Conservation (phyloP, 192 early-diverging fungal species). For the Rhizoclosmatium sp. region DNA sequence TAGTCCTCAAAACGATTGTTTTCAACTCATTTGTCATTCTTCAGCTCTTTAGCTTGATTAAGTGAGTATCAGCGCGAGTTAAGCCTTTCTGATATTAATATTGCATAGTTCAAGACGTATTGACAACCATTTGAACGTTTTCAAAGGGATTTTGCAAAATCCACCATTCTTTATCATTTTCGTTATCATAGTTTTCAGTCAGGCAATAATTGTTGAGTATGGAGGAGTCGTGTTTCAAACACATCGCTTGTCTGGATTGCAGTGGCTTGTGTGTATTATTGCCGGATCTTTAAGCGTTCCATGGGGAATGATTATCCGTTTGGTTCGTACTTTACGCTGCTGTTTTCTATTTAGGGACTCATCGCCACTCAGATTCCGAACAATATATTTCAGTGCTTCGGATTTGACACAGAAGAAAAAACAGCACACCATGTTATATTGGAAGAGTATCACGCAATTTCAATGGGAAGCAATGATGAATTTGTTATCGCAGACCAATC, state of each 20-base stretch:
- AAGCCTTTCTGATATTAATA: neutral
- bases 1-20: slow-evolving; percentile 72
- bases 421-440: neutral
- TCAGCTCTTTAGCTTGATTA: slow-evolving; percentile 92
- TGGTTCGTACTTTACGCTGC: slow-evolving; percentile 53
- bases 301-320: slow-evolving; percentile 83
- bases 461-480: no score
- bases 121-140: slow-evolving; percentile 50
- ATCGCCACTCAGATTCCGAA: neutral
- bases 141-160: slow-evolving; percentile 46
- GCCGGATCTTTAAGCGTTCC: slow-evolving; percentile 83
- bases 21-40: slow-evolving; percentile 94
- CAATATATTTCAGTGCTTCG: neutral
- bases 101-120: slow-evolving; percentile 40
- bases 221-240: slow-evolving; percentile 42
- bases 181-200: slow-evolving; percentile 33
- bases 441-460: neutral
- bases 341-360: neutral
- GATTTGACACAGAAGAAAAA: neutral
- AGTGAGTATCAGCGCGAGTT: slow-evolving; percentile 47
- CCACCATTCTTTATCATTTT: slow-evolving; percentile 47
- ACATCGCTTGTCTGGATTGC: slow-evolving; percentile 60
- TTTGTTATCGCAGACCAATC: no score
- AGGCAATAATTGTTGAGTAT: slow-evolving; percentile 52
- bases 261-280: slow-evolving; percentile 88